phyloP scores from a whole-genome alignment of 208 protist genomes.

The Crithidia expoeki region DNA sequence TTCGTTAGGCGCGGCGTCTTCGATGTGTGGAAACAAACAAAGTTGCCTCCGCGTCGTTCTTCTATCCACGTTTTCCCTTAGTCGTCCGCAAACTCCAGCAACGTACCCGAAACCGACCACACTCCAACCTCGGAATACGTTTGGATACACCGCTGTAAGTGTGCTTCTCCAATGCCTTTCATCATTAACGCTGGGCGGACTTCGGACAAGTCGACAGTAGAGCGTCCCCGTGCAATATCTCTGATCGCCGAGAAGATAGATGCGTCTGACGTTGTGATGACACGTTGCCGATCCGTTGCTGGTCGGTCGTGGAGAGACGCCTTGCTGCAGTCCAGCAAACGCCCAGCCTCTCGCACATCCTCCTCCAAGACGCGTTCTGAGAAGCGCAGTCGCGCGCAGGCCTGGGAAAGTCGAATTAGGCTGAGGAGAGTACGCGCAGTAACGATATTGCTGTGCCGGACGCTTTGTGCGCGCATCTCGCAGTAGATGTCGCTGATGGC shows the following conservation, averaged over 20 bases:
- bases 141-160: conserved; percentile 78
- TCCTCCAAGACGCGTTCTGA: conserved; percentile 72
- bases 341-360: conserved; percentile 92
- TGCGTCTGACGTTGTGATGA: conserved; percentile 77
- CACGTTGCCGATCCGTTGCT: conserved; percentile 44
- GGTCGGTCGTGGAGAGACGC: conserved; percentile 75
- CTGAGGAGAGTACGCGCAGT: conserved; percentile 86
- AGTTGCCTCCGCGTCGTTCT: no score
- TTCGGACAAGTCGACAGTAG: conserved; percentile 63
- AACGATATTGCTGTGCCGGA: conserved; percentile 79
- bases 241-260: conserved; percentile 84
- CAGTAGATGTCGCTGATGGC: conserved; percentile 89
- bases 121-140: conserved; percentile 86
- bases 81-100: conserved; percentile 78
- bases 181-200: conserved; percentile 82
- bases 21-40: no score
- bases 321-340: conserved; percentile 90
- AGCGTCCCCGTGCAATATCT: conserved; percentile 67
- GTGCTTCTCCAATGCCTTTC: conserved; percentile 75
- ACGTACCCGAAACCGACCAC: conserved; percentile 68
- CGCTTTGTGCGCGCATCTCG: conserved; percentile 88
- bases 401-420: conserved; percentile 96
- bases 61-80: no score
- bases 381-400: conserved; percentile 90
- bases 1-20: no score